Evolutionary conservation across 1,139 yeast species (phyloP), one percentile per base, ranked within the genome.

Genomic region (Candida sanyaensis): DNA sequence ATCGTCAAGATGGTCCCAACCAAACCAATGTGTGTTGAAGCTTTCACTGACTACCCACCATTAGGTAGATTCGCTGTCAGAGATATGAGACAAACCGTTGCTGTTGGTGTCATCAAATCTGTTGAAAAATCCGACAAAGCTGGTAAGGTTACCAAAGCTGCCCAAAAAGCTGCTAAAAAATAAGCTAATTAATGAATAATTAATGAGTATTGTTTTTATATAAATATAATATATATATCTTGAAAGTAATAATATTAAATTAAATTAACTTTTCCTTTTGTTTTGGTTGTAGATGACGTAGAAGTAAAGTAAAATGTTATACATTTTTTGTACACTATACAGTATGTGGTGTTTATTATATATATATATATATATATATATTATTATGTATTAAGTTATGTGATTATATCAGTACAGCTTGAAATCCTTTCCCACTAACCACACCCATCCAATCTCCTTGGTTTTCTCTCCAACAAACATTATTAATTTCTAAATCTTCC

Each of bases 141-240:
- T 70, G 96, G 96, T 83, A 93, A 93, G 93, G 97, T 93, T 69
- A 93, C 99, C 93, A 93, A 93, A 92, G 96, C 99, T 79, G 98
- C 98, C 76, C 85, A 80, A 72, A 93, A 93, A 91, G 97, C 97
- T 78, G 86, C 87, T 75, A 92, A 91, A 92, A 90, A 92, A 86
- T 92, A 92, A 87, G 65, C 68, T 41, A 31, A 29, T 29, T 31
- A 30, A 39, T 29, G 11, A 38, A 8, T 28, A 29, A 29, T 30
- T 23, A 17, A 21, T 29, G 17, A 39, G 34, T 39, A 30, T 17
- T 33, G 31, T 28, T 43, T 24, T 30, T 23, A 3, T 34, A 37
- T 37, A 30, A 37, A 23, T 32, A 29, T 28, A 8, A 39, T 28
- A 7, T 24, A 34, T 32, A 29, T 27, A 36, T 13, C 24, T n/a